Evolutionary conservation across 1,139 yeast species (phyloP), one percentile per base, ranked within the genome.

Genomic region (Nadsonia starkeyi-henricii): DNA sequence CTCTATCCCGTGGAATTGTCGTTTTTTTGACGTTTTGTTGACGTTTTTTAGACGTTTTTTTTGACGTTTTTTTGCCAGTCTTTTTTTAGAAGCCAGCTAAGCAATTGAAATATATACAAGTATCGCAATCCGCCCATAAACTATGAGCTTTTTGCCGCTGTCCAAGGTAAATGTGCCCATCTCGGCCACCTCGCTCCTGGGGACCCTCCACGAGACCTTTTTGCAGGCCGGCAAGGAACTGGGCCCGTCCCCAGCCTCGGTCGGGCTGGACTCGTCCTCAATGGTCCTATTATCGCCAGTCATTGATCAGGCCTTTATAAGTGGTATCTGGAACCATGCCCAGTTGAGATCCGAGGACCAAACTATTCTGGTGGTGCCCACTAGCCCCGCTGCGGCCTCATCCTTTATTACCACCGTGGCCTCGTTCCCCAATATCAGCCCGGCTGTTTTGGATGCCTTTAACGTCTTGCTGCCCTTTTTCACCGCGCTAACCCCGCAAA

Each of bases 301-400:
- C 8, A 52, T 61, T 21, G 71, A 69, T 42, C 63, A 61, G 18
- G 56, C 64, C 19, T 62, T 66, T 41, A 52, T 67, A 21, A 54
- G 62, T 7, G 53, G 62, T 9, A 55, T 67, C 17, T 67, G 71
- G 70, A 65, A 63, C 45, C 72, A 68, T 52, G 70, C 71, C 3
- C 57, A 60, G 47, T 56, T 64, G 37, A 59, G 71, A 21, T 60
- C 64, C 3, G 72, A 68, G 53, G 71, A 68, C 50, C 72, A 68
- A 54, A 61, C 70, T 20, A 52, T 68, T n/a, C 51, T 68, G 39
- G 54, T 68, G 7, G 51, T 58, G 45, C 66, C 64, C 1, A 57
- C 65, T 1, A 59, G 58, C 43, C 51, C 55, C 1, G 60, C 66
- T 0, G 55, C 67, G 1, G 55, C 61, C 1, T 61, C 68, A 5